Evolutionary conservation across 2,329 filamentous ascomycete species (phyloP).

Genomic region (Rutstroemia sp.): DNA sequence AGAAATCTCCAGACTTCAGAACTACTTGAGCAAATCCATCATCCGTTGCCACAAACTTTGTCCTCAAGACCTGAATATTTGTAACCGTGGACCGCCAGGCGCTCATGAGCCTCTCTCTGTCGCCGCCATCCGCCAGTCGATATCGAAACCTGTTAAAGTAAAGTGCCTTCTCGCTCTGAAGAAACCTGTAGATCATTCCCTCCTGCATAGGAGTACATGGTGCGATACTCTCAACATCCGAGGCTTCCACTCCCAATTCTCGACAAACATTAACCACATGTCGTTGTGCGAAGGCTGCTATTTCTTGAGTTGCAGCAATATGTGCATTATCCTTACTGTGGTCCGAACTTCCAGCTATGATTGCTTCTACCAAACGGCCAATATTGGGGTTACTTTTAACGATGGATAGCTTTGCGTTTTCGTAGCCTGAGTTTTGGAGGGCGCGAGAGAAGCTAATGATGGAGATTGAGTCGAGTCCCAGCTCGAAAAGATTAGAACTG

Average conservation of each 20-base stretch:
- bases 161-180: constrained; percentile 46
- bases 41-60: constrained; percentile 62
- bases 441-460: constrained; percentile 61
- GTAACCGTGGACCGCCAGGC: constrained; percentile 52
- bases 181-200: constrained; percentile 70
- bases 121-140: constrained; percentile 38
- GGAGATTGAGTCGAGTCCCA: constrained; percentile 84
- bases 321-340: constrained; percentile 16
- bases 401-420: constrained; percentile 51
- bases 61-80: constrained; percentile 59
- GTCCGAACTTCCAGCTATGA: constrained; percentile 4
- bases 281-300: constrained; percentile 34
- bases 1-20: constrained; percentile 38
- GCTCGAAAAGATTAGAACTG: constrained; percentile 68
- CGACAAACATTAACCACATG: constrained; percentile 31
- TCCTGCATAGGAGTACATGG: constrained; percentile 84
- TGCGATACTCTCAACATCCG: constrained; percentile 62
- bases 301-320: constrained; percentile 32
- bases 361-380: constrained; percentile 35
- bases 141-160: constrained; percentile 78
- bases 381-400: constrained; percentile 58
- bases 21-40: constrained; percentile 74
- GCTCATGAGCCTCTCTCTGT: constrained; percentile 39
- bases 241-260: constrained; percentile 41
- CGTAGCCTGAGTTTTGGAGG: constrained; percentile 57